Base-by-base conservation (phyloP, 1,284 basidiomycete species). In the Leccinum huronense region DNA sequence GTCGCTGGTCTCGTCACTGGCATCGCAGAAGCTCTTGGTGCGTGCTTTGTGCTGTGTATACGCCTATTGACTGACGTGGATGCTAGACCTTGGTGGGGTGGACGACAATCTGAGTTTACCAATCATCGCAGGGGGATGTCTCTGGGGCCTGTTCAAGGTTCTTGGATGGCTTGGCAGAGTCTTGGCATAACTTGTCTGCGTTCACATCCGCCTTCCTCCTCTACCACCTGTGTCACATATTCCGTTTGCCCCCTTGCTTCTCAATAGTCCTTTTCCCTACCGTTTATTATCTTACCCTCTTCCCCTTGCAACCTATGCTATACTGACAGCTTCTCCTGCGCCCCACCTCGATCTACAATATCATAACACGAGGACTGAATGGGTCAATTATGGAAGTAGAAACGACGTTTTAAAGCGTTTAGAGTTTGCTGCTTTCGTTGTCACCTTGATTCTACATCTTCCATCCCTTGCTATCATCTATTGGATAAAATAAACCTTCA, bases 41-140 rank as follows among this genome's bases (percentile, higher is more conserved):
- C 68, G 87, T 81, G 51, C 67, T 57, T 31, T 69, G 40, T 63
- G 59, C 36, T 65, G 57, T n/a, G 65, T 59, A 8, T 48, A 8
- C 64, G 34, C 40, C 5, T 8, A 7, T 59, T 3, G 33, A 57
- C 55, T 69, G 34, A 70, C 30, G 0, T 62, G 55, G 23, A 45
- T 78, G 77, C 27, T 72, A 95, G 95, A 98, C 76, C 81, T 98
- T 11, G 94, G 93, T 33, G 87, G 85, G 0, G 73, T 95, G 40
- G 97, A 98, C 73, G 97, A 99, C 76, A 98, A 99, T 77, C 78
- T 98, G 48, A 96, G 94, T 5, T 80, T 99, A 33, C 97, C 97
- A 2, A 90, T 98, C 70, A 85, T 98, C 56, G 90, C 93, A 19
- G 95, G 95, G 1, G 88, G 87, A 1, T 88, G 92, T 70, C 82